Evolutionary conservation across 805 yeast species (phyloP).

Genomic region (Saccharomycopsis guyanensis): DNA sequence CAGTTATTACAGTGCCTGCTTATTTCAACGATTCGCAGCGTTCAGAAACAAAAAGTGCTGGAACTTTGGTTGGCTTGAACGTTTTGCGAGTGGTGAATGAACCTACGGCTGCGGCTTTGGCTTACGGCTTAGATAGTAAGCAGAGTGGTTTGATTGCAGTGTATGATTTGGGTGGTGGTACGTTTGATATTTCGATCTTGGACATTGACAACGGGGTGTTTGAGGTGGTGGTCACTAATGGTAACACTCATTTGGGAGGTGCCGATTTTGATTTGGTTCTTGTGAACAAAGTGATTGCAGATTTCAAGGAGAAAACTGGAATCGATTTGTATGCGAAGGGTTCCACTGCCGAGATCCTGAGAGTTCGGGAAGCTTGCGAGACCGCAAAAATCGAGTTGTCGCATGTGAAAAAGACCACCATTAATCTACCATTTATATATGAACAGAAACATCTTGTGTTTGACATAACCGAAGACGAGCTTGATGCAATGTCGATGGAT

Average conservation of each 20-base stretch:
- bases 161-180: constrained; percentile 81
- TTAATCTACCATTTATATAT: constrained; percentile 63
- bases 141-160: constrained; percentile 36
- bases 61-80: constrained; percentile 65
- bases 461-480: constrained; percentile 54
- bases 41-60: constrained; percentile 79
- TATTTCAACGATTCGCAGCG: constrained; percentile 78
- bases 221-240: constrained; percentile 77
- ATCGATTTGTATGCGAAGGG: constrained; percentile 47
- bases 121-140: constrained; percentile 60
- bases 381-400: constrained; percentile 69
- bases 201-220: constrained; percentile 77
- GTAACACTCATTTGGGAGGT: constrained; percentile 81
- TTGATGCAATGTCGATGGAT: constrained; percentile 59
- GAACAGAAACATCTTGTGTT: constrained; percentile 54
- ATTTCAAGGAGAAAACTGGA: constrained; percentile 47
- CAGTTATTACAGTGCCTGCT: constrained; percentile 81
- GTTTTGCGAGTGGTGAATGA: constrained; percentile 73
- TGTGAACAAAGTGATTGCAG: constrained; percentile 46
- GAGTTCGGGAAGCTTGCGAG: constrained; percentile 76
- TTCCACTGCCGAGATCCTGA: constrained; percentile 48
- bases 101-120: constrained; percentile 82
- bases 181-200: constrained; percentile 72
- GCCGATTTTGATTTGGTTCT: constrained; percentile 74
- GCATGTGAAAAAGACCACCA: constrained; percentile 50